phyloP scores from a whole-genome alignment of 2,329 filamentous ascomycete genomes.

The Verticillium longisporum region DNA sequence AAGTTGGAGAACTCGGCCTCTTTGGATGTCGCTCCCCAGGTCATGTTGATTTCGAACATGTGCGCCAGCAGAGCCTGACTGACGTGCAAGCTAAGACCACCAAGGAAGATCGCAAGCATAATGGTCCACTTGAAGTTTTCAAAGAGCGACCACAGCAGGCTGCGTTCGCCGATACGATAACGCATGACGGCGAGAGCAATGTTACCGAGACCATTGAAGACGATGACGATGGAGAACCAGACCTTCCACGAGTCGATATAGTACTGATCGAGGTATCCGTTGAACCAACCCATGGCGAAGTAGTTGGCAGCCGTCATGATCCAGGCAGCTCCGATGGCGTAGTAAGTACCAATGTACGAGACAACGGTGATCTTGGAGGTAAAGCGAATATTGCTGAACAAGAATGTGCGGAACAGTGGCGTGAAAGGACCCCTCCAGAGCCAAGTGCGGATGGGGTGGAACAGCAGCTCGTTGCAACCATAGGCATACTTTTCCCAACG shows the following conservation, averaged over 20 bases:
- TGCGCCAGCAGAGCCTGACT: conserved; percentile 73
- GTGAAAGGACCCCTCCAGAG: conserved; percentile 69
- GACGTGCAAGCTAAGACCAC: conserved; percentile 73
- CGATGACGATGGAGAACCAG: conserved; percentile 73
- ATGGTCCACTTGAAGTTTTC: conserved; percentile 70
- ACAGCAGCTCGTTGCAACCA: conserved; percentile 75
- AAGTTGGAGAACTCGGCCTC: conserved; percentile 78
- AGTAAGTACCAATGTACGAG: conserved; percentile 75
- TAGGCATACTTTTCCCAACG: conserved; percentile 87
- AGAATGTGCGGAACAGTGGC: conserved; percentile 67
- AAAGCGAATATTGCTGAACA: conserved; percentile 66
- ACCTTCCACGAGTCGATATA: conserved; percentile 74
- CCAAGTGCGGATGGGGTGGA: conserved; percentile 72
- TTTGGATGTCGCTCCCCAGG: conserved; percentile 79
- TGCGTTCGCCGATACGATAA: conserved; percentile 61
- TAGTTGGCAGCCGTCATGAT: conserved; percentile 68
- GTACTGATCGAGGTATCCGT: conserved; percentile 72
- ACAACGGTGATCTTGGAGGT: conserved; percentile 71
- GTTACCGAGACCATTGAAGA: conserved; percentile 72
- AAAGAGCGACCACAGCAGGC: conserved; percentile 47
- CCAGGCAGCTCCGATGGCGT: conserved; percentile 71
- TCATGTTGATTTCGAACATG: conserved; percentile 82
- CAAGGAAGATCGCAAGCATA: conserved; percentile 73
- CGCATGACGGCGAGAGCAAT: conserved; percentile 65
- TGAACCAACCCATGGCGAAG: conserved; percentile 70